Evolutionary conservation across 148 eudicot species (phyloP).

Genomic region (Pharnaceum exiguum): DNA sequence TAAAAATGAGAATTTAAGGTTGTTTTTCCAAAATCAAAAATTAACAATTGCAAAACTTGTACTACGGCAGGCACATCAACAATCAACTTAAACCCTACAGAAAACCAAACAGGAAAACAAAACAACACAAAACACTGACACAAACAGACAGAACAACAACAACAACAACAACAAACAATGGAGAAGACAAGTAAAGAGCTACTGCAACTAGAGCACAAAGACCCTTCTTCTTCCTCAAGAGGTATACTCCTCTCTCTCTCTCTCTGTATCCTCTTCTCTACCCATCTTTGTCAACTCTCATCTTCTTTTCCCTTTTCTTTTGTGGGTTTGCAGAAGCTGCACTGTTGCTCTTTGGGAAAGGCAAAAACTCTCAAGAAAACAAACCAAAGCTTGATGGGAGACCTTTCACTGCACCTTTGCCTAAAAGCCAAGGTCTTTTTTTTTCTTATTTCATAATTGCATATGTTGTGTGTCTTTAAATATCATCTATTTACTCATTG

Average conservation of each 20-base stretch:
- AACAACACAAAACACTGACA: too few relatives aligned
- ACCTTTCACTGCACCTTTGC: constrained; percentile 35
- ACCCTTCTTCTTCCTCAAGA: constrained; percentile 38
- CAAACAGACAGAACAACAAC: too few relatives aligned
- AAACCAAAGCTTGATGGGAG: constrained; percentile 24
- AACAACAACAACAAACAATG: too few relatives aligned
- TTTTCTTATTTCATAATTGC: not conserved
- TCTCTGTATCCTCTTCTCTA: not conserved
- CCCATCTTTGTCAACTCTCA: not conserved
- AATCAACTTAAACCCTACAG: too few relatives aligned
- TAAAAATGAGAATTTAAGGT: too few relatives aligned
- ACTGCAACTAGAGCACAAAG: constrained; percentile 38
- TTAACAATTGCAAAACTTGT: too few relatives aligned
- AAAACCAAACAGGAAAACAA: too few relatives aligned
- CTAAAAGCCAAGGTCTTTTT: constrained; percentile 54
- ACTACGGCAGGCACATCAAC: too few relatives aligned
- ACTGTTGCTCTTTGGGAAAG: constrained; percentile 40
- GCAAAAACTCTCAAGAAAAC: constrained; percentile 13
- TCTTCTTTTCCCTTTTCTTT: not conserved
- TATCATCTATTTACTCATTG: not conserved
- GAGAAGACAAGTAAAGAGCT: constrained; percentile 49
- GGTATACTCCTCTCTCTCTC: not conserved
- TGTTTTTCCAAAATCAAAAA: too few relatives aligned
- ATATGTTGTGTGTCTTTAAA: not conserved
- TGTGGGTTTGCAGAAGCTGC: constrained; percentile 38